Evolutionary conservation across 495 filamentous ascomycete species (phyloP), one percentile per base, ranked within the genome.

Genomic region (Penicillium goetzii): DNA sequence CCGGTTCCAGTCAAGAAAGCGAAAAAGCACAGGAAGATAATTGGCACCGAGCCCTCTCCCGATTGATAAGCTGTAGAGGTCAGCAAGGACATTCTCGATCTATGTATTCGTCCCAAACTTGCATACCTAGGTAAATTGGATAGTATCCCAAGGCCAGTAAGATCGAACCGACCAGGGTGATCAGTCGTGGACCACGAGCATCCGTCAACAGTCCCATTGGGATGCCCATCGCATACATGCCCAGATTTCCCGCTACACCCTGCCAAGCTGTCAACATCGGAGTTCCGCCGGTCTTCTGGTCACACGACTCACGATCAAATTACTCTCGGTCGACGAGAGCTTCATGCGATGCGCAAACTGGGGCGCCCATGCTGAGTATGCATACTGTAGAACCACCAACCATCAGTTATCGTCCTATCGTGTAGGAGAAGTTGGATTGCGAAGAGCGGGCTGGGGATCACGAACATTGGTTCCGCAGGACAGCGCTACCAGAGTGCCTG

Each of bases 361-460:
- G 17, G 95, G 95, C 30, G 89, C 94, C 92, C 96, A 99, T 78
- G 95, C 96, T 58, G 93, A 97, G 72, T 97, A 99, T 65, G 93
- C 96, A 86, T 99, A 99, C 93, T 97, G 68, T 56, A 25, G 43
- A 30, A n/a, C 1, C 17, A 61, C 60, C 33, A 60, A 62, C 62
- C 45, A 65, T 55, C 9, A 55, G 32, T 17, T 23, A 36, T 55
- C 30, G 25, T 10, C 32, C 30, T 61, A 45, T 45, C 50, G 40
- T 32, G 49, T 58, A 30, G 1, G 30, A 19, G 25, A 33, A 53
- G 25, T 36, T 32, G 33, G 8, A 58, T 51, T 15, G 51, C 45
- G 26, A 56, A 49, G 11, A 61, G 40, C 28, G 55, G 15, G 14
- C 36, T 40, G 15, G 36, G 50, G 43, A 56, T 45, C 57, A 68